A percentile compares a stretch with the other conserved stretches of the same genome.
Conservation (phyloP, 2,329 filamentous ascomycete species). For the Neurospora sp. region DNA sequence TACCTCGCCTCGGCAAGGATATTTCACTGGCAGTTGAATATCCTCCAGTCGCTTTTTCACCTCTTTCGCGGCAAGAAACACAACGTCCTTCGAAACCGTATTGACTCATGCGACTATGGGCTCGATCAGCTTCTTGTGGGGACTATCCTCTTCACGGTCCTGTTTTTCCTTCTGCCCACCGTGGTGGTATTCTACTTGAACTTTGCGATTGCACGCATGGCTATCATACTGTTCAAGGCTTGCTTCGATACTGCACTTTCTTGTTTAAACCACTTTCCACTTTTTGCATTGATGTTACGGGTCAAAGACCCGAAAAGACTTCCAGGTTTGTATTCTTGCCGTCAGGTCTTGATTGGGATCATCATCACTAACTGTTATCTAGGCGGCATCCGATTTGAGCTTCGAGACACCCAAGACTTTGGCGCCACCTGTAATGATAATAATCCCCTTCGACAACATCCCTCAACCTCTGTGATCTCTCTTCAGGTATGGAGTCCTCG, state of each 20-base stretch:
- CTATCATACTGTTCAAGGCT: constrained; percentile 88
- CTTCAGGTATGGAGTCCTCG: constrained; percentile 54
- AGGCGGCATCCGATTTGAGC: constrained; percentile 83
- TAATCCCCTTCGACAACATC: constrained; percentile 31
- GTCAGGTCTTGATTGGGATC: no score
- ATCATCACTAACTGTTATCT: constrained; percentile 3
- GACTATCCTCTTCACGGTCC: constrained; percentile 88
- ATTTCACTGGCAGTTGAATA: constrained; percentile 97
- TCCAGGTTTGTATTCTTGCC: constrained; percentile 50
- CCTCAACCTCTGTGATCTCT: constrained; percentile 71
- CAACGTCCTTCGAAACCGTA: constrained; percentile 91
- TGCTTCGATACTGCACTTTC: constrained; percentile 84
- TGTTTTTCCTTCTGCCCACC: constrained; percentile 91
- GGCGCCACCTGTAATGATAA: constrained; percentile 26
- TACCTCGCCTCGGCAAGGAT: constrained; percentile 95
- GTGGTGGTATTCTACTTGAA: constrained; percentile 95
- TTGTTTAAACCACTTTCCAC: constrained; percentile 91
- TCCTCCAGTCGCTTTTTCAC: constrained; percentile 95
- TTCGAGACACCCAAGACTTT: constrained; percentile 59
- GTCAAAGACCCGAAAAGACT: constrained; percentile 86
- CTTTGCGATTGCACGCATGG: constrained; percentile 88
- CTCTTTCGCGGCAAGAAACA: constrained; percentile 97
- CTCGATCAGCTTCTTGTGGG: constrained; percentile 92
- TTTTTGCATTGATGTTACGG: constrained; percentile 93
- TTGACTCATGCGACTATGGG: constrained; percentile 98